Conservation (phyloP, 1,284 basidiomycete species). For the Puccinia coronata region DNA sequence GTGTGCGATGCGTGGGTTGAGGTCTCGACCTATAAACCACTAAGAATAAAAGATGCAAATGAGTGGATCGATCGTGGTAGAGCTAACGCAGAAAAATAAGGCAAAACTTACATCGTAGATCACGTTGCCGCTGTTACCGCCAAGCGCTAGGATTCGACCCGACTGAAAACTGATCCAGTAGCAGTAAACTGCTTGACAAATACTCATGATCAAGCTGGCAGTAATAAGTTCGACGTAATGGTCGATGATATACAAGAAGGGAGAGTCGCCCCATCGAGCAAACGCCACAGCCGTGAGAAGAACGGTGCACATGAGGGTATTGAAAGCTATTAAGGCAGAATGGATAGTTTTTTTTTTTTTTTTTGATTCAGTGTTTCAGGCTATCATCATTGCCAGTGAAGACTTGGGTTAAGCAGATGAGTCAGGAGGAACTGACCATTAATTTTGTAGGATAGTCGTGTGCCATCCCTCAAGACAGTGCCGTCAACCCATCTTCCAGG, state of each 20-base stretch:
- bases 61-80: neutral
- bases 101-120: slow-evolving; percentile 79
- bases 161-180: slow-evolving; percentile 73
- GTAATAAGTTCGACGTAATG: slow-evolving; percentile 88
- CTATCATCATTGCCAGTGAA: neutral
- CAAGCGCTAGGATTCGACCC: slow-evolving; percentile 73
- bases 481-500: slow-evolving; percentile 87
- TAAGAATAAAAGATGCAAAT: slow-evolving; percentile 59
- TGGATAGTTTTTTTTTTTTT: neutral
- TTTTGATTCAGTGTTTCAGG: too few relatives aligned
- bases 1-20: slow-evolving; percentile 81
- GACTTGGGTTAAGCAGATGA: neutral
- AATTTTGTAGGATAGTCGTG: slow-evolving; percentile 82
- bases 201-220: slow-evolving; percentile 76
- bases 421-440: slow-evolving; percentile 68
- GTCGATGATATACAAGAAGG: slow-evolving; percentile 86
- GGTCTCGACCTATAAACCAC: slow-evolving; percentile 95
- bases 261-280: slow-evolving; percentile 70
- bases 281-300: slow-evolving; percentile 72
- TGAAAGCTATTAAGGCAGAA: slow-evolving; percentile 67
- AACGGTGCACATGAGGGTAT: slow-evolving; percentile 77
- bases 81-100: neutral
- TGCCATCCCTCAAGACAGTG: slow-evolving; percentile 73
- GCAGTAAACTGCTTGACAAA: slow-evolving; percentile 72
- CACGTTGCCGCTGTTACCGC: slow-evolving; percentile 83